Evolutionary conservation across 805 yeast species (phyloP).

Genomic region (Pichia scutulata): DNA sequence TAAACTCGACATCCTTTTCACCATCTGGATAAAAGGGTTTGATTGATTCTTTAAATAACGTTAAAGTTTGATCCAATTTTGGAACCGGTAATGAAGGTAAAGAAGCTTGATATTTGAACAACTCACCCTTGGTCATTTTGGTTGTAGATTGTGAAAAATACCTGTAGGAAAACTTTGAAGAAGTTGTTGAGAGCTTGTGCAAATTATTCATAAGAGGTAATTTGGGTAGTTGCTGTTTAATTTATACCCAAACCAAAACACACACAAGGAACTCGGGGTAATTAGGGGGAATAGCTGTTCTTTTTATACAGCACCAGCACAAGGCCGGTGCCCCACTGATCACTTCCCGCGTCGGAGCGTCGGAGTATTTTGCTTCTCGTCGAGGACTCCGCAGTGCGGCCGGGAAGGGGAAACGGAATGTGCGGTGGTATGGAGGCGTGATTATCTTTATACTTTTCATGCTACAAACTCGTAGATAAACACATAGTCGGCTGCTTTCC

Average conservation of each 20-base stretch:
- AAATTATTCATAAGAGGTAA: no score
- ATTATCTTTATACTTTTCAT: no score
- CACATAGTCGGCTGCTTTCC: slow-evolving; percentile 69
- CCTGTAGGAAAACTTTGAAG: not conserved
- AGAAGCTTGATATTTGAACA: slow-evolving; percentile 62
- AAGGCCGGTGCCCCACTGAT: not conserved
- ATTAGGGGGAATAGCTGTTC: not conserved
- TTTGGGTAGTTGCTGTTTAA: no score
- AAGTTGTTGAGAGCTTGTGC: no score
- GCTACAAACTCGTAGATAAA: slow-evolving; percentile 26
- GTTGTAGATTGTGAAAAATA: not conserved
- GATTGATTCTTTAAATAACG: slow-evolving; percentile 62
- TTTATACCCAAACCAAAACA: no score
- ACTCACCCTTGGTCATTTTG: slow-evolving; percentile 43
- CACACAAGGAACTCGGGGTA: no score
- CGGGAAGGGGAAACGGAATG: no score
- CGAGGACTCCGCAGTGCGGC: not conserved
- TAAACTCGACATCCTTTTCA: slow-evolving; percentile 34
- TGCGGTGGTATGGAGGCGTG: not conserved
- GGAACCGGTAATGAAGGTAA: slow-evolving; percentile 90
- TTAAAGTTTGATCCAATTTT: slow-evolving; percentile 58
- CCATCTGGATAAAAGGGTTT: slow-evolving; percentile 53
- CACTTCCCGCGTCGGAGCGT: not conserved
- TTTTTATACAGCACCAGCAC: not conserved
- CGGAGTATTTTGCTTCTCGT: not conserved